Evolutionary conservation across 495 filamentous ascomycete genomes (phyloP).

Genomic region (Hyaloscypha variabilis): DNA sequence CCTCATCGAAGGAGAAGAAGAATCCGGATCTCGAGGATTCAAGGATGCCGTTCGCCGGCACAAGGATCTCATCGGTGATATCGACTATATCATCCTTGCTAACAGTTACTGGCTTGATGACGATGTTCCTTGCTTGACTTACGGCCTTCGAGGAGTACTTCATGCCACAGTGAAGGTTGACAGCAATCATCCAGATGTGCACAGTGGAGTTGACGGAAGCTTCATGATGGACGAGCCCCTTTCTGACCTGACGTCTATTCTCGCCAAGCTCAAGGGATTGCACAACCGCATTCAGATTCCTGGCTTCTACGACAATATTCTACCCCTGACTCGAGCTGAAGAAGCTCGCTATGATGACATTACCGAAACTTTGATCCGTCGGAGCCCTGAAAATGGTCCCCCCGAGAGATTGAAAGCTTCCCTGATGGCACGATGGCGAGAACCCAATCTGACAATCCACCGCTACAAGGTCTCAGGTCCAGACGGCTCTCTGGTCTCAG

Average conservation of each 20-base stretch:
- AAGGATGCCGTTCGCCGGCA: conserved; percentile 73
- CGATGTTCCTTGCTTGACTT: conserved; percentile 91
- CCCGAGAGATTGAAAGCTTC: conserved; percentile 70
- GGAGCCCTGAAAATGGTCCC: conserved; percentile 67
- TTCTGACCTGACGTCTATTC: conserved; percentile 82
- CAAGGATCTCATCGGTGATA: conserved; percentile 81
- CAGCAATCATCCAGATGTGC: conserved; percentile 84
- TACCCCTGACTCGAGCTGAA: conserved; percentile 74
- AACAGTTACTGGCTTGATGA: conserved; percentile 99
- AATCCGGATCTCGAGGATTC: conserved; percentile 90
- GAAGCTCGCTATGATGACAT: conserved; percentile 84
- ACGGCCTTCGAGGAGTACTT: conserved; percentile 91
- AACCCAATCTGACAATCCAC: conserved; percentile 91
- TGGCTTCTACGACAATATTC: conserved; percentile 83
- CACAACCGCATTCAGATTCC: conserved; percentile 65
- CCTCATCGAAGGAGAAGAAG: conserved; percentile 95
- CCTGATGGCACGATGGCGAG: conserved; percentile 93
- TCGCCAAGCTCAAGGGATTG: conserved; percentile 74
- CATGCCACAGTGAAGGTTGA: conserved; percentile 88
- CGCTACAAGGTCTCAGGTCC: conserved; percentile 88
- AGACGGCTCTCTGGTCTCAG: conserved; percentile 85
- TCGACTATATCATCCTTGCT: conserved; percentile 92
- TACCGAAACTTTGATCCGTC: conserved; percentile 68
- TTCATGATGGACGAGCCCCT: conserved; percentile 84
- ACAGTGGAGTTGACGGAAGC: conserved; percentile 94